phyloP scores from a whole-genome alignment of 2,329 filamentous ascomycete genomes.

The Aureobasidium sp. region DNA sequence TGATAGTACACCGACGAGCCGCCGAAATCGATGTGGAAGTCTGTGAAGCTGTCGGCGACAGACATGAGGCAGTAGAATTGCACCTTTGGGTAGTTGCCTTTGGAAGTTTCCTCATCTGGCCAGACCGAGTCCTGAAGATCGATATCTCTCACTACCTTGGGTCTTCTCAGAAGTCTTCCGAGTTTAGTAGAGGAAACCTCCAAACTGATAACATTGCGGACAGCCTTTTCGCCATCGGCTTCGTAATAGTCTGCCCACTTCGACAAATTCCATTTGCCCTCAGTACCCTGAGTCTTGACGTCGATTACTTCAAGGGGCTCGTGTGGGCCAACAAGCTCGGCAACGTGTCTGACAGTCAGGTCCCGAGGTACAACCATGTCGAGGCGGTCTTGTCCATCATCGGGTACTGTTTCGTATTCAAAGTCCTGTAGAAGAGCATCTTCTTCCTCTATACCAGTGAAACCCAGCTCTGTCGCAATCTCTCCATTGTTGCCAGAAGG shows the following conservation, averaged over 20 bases:
- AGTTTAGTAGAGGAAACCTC: slow-evolving; percentile 58
- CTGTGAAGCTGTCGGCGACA: slow-evolving; percentile 61
- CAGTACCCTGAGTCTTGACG: slow-evolving; percentile 59
- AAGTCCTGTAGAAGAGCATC: slow-evolving; percentile 31
- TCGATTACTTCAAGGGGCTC: slow-evolving; percentile 59
- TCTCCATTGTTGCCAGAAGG: neutral
- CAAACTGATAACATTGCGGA: slow-evolving; percentile 61
- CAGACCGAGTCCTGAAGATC: slow-evolving; percentile 49
- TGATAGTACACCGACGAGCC: slow-evolving; percentile 65
- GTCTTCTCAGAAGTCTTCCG: slow-evolving; percentile 53
- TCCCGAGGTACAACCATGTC: slow-evolving; percentile 61
- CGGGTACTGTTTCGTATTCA: slow-evolving; percentile 41
- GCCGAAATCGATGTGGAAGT: slow-evolving; percentile 65
- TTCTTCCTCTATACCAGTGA: slow-evolving; percentile 10
- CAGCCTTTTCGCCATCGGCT: slow-evolving; percentile 51
- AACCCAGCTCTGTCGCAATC: slow-evolving; percentile 22
- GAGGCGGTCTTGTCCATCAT: slow-evolving; percentile 56
- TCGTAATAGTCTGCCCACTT: slow-evolving; percentile 63
- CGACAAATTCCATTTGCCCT: slow-evolving; percentile 57
- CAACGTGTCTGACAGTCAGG: slow-evolving; percentile 55
- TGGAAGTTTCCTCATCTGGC: slow-evolving; percentile 44
- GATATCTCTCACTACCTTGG: slow-evolving; percentile 57
- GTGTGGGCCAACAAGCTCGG: slow-evolving; percentile 55
- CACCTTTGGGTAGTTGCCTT: slow-evolving; percentile 53
- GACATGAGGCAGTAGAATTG: slow-evolving; percentile 65